Percentiles rank a stretch among this genome's conserved stretches.
phyloP scores from a whole-genome alignment of 805 yeast genomes.

The Cyberlindnera misumaiensis region DNA sequence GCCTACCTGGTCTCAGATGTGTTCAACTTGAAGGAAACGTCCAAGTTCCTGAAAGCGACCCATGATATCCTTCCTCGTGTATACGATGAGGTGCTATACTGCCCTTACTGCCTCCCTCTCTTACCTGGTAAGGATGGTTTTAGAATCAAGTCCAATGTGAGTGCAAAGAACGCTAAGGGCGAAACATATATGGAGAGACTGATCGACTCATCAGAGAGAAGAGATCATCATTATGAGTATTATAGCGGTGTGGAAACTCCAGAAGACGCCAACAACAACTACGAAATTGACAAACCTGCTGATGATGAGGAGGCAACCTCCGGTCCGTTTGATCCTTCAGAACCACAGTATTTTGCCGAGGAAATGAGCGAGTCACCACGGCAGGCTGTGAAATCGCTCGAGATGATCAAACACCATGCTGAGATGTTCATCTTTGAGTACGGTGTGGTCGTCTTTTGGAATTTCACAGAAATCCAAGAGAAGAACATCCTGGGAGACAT shows the following conservation, averaged over 20 bases:
- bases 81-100: conserved; percentile 90
- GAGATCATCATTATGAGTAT: conserved; percentile 89
- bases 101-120: conserved; percentile 81
- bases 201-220: conserved; percentile 74
- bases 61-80: conserved; percentile 83
- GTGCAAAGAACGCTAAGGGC: conserved; percentile 33
- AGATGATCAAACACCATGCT: conserved; percentile 45
- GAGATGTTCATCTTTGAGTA: conserved; percentile 86
- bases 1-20: conserved; percentile 89
- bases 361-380: conserved; percentile 20
- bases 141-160: conserved; percentile 60
- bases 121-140: conserved; percentile 79
- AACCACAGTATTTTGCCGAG: conserved; percentile 81
- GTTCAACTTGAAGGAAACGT: conserved; percentile 56
- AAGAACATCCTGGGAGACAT: conserved; percentile 90
- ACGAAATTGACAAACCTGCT: conserved; percentile 28
- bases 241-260: conserved; percentile 68
- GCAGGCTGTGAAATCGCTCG: conserved; percentile 13
- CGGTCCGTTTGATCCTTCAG: conserved; percentile 80
- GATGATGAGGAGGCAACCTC: conserved; percentile 23
- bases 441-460: conserved; percentile 98
- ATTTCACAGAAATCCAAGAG: conserved; percentile 86
- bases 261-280: conserved; percentile 43
- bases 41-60: conserved; percentile 54
- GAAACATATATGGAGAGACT: conserved; percentile 59